Percentiles rank a stretch among this genome's conserved stretches.
Conservation (phyloP, 768 basidiomycete genomes). For the Brasilioporus rufonigricans region DNA sequence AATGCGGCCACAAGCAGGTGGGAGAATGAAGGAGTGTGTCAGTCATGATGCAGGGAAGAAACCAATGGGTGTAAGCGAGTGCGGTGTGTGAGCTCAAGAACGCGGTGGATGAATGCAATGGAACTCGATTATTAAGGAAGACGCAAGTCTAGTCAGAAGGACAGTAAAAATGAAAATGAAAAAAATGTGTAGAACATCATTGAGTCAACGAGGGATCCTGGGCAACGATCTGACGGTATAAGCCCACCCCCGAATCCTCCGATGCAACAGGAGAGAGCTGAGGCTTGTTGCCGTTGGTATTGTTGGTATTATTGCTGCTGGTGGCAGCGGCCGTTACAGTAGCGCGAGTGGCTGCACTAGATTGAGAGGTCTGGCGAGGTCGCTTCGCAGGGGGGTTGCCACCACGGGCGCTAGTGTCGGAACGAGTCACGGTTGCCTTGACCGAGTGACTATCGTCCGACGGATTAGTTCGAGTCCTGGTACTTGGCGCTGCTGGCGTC, state of each 20-base stretch:
- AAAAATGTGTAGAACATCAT: constrained; percentile 15
- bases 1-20: constrained; percentile 20
- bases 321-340: constrained; percentile 33
- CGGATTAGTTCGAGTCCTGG: constrained; percentile 45
- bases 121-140: constrained; percentile 21
- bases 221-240: constrained; percentile 79
- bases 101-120: constrained; percentile 17
- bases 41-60: constrained; percentile 28
- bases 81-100: constrained; percentile 28
- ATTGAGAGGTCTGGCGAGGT: constrained; percentile 69
- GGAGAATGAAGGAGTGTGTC: constrained; percentile 29
- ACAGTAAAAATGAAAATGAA: constrained; percentile 1
- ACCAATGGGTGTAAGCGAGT: constrained; percentile 25
- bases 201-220: constrained; percentile 67
- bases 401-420: constrained; percentile 57
- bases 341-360: constrained; percentile 53
- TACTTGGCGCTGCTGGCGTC: constrained; percentile 42
- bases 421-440: constrained; percentile 71
- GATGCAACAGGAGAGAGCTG: constrained; percentile 68
- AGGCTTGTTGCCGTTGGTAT: constrained; percentile 29
- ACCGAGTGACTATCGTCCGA: constrained; percentile 66
- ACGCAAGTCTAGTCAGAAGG: constrained; percentile 17
- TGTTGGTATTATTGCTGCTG: constrained; percentile 20
- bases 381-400: constrained; percentile 49
- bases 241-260: constrained; percentile 75